phyloP scores from a whole-genome alignment of 225 moss, liverwort and hornwort genomes.

The Physcomitrellopsis africana region DNA sequence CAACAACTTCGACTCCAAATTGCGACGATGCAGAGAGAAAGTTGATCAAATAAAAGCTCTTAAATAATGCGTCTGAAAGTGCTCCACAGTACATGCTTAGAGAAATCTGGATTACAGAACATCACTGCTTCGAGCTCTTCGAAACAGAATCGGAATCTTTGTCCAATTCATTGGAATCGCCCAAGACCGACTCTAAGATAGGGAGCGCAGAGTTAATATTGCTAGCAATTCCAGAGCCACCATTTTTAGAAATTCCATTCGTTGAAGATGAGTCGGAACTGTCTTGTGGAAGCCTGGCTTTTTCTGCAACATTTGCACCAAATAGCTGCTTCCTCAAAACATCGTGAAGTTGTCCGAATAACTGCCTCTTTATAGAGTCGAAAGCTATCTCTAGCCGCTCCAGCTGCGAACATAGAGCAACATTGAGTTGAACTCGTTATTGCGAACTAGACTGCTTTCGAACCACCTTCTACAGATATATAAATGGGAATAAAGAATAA shows the following conservation, averaged over 20 bases:
- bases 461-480: too few relatives aligned
- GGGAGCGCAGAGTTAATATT: neutral
- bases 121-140: neutral
- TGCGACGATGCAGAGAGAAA: too few relatives aligned
- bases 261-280: neutral
- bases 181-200: constrained; percentile 15
- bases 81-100: constrained; percentile 6
- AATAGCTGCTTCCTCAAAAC: constrained; percentile 66
- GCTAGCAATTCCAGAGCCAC: neutral
- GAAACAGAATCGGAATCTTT: constrained; percentile 15
- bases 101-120: too few relatives aligned
- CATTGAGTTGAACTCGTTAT: neutral
- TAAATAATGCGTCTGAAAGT: neutral
- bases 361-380: constrained; percentile 83
- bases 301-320: constrained; percentile 1
- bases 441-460: too few relatives aligned
- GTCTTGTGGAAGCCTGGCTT: neutral
- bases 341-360: constrained; percentile 69
- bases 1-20: too few relatives aligned
- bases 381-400: constrained; percentile 89
- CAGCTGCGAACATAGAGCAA: constrained; percentile 55
- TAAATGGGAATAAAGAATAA: too few relatives aligned
- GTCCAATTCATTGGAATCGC: constrained; percentile 10
- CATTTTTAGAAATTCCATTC: neutral
- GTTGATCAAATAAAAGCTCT: too few relatives aligned